Conservation (phyloP, 192 early-diverging fungal species). For the Entophlyctis luteolus region DNA sequence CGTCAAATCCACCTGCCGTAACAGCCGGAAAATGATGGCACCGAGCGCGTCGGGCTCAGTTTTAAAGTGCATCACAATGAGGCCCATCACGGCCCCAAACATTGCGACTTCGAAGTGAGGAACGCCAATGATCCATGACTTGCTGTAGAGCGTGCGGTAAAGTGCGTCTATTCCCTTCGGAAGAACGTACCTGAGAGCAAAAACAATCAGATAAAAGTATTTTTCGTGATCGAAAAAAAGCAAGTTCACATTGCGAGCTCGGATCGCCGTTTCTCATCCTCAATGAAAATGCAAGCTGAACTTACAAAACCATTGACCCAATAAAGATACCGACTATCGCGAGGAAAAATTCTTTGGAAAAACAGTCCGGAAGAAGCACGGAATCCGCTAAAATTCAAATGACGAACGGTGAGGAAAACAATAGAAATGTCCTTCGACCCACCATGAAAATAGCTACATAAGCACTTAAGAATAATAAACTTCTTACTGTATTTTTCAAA, state of each 20-base stretch:
- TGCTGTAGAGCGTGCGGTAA: constrained; percentile 63
- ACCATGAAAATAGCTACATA: constrained; percentile 66
- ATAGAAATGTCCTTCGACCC: not conserved
- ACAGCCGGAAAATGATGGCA: constrained; percentile 42
- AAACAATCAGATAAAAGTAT: too few species aligned
- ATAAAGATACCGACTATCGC: constrained; percentile 61
- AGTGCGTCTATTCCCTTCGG: constrained; percentile 66
- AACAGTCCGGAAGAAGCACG: constrained; percentile 66
- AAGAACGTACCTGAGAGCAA: constrained; percentile 51
- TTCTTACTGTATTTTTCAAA: constrained; percentile 54
- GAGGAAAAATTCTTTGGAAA: constrained; percentile 19
- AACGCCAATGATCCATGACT: constrained; percentile 55
- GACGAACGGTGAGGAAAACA: not conserved
- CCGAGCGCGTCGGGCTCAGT: constrained; percentile 44
- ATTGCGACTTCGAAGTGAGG: constrained; percentile 65
- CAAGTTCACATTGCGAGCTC: constrained; percentile 76
- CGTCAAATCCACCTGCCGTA: constrained; percentile 31
- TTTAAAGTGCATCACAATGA: constrained; percentile 60
- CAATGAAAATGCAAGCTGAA: constrained; percentile 62
- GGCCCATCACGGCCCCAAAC: constrained; percentile 60
- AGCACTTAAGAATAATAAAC: constrained; percentile 61
- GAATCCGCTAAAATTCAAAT: constrained; percentile 26
- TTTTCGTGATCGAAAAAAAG: too few species aligned
- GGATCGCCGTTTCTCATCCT: constrained; percentile 64
- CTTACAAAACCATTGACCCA: constrained; percentile 62